These are phyloP conservation scores for Thelephora terrestris DNA, from an alignment of 1,284 basidiomycete genomes.

Conservation along the genomic window DNA sequence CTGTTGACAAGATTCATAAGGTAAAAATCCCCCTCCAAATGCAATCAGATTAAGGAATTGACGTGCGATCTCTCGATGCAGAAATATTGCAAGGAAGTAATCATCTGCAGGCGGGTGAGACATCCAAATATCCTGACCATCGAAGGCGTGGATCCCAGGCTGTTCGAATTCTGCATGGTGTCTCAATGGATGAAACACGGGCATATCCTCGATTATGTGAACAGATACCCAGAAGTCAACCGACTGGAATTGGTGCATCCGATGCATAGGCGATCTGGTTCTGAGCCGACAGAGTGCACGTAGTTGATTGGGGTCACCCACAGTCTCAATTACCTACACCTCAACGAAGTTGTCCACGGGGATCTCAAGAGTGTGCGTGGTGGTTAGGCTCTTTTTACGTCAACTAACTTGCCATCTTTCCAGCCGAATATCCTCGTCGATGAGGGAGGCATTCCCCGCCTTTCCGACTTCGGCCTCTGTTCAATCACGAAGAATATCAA, in stretches of 20 bases:
- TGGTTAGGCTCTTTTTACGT: too few relatives aligned
- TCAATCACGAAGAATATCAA: too few relatives aligned
- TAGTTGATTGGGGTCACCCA: neutral
- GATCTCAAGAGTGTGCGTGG: too few relatives aligned
- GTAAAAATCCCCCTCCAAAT: too few relatives aligned
- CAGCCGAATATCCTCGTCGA: neutral
- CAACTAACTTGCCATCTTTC: too few relatives aligned
- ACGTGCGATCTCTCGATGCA: neutral
- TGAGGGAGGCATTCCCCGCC: neutral
- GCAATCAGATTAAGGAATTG: too few relatives aligned
- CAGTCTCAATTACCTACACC: neutral
- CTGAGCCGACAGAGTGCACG: neutral
- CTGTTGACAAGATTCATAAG: too few relatives aligned
- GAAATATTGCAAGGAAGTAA: neutral
- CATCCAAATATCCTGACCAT: neutral
- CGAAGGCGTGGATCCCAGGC: neutral
- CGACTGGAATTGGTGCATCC: too few relatives aligned
- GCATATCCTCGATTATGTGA: neutral
- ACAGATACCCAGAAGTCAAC: too few relatives aligned
- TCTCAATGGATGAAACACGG: conserved; percentile 8
- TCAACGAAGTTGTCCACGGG: neutral
- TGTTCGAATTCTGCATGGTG: conserved; percentile 6
- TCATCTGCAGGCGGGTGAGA: neutral
- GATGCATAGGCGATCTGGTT: neutral
- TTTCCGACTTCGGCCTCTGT: too few relatives aligned